Evolutionary conservation across 192 early-diverging fungal genomes (phyloP).

Genomic region (Umbelopsis ramanniana): DNA sequence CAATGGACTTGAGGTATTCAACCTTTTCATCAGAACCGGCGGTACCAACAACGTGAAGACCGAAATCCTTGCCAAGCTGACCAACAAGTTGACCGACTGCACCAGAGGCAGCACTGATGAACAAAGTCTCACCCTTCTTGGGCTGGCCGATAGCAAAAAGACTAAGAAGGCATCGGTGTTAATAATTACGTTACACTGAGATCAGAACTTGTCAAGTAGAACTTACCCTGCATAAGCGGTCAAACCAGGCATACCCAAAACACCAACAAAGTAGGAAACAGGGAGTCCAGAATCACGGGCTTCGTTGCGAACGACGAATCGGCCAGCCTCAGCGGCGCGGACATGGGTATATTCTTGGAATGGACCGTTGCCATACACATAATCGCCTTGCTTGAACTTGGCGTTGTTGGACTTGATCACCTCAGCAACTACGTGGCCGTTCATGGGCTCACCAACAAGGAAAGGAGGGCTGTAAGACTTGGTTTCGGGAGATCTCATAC

Average conservation of each 20-base stretch:
- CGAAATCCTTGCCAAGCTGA: conserved; percentile 78
- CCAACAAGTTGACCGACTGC: conserved; percentile 75
- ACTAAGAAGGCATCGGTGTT: conserved; percentile 33
- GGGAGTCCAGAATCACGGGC: conserved; percentile 49
- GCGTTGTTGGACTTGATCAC: conserved; percentile 69
- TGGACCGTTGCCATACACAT: conserved; percentile 55
- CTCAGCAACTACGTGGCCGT: conserved; percentile 60
- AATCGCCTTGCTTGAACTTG: conserved; percentile 63
- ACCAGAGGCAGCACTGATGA: conserved; percentile 82
- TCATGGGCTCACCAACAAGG: conserved; percentile 64
- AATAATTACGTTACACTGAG: too few species aligned
- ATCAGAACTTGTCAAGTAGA: neutral
- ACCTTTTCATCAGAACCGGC: conserved; percentile 88
- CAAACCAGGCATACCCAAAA: conserved; percentile 81
- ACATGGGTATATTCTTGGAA: conserved; percentile 65
- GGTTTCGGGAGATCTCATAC: conserved; percentile 56
- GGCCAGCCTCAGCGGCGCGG: conserved; percentile 31
- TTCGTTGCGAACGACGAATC: conserved; percentile 42
- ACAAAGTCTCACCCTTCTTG: conserved; percentile 83
- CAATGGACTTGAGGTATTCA: conserved; percentile 63
- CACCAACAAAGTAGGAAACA: conserved; percentile 62
- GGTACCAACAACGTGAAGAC: conserved; percentile 82
- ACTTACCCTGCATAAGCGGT: conserved; percentile 70
- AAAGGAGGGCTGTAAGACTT: conserved; percentile 54
- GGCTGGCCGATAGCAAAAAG: conserved; percentile 68